Conservation (phyloP, 305 asterid species). For the Fraxinus sp. region DNA sequence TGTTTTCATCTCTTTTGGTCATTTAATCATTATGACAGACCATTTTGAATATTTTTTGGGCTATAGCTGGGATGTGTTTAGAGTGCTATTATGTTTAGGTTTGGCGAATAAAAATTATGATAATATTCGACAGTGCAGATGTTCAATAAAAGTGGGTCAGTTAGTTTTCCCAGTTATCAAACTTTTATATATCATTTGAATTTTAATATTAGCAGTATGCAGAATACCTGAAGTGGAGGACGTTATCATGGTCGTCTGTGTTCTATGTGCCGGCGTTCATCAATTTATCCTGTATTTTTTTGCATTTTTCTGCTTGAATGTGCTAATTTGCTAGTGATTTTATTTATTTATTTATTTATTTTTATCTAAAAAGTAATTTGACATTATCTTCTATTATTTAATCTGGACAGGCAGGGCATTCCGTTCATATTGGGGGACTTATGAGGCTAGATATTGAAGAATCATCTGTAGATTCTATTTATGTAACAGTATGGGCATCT, state of each 20-base stretch:
- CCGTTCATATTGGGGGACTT: slow-evolving; percentile 83
- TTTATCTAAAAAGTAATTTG: neutral
- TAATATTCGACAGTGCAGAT: neutral
- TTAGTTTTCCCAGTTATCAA: neutral
- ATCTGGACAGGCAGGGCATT: slow-evolving; percentile 62
- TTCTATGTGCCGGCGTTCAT: neutral
- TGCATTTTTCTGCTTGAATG: neutral
- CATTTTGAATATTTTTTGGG: neutral
- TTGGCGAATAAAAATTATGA: neutral
- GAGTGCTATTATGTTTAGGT: neutral
- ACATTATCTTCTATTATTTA: slow-evolving; percentile 19
- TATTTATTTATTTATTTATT: neutral
- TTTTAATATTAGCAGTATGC: neutral
- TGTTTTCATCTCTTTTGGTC: neutral
- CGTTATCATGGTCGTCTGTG: neutral
- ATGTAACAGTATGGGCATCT: slow-evolving; percentile 90
- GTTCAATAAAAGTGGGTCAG: neutral
- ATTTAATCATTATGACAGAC: neutral
- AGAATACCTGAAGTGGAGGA: neutral
- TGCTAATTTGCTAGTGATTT: neutral
- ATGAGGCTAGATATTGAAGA: slow-evolving; percentile 78
- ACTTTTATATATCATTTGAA: neutral
- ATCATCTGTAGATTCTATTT: slow-evolving; percentile 64
- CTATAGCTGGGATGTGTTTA: neutral
- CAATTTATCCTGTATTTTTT: neutral